A percentile compares a stretch with the other conserved stretches of the same genome.
These are phyloP conservation scores for Petunia axillaris DNA, from an alignment of 257 asterid genomes.

Conservation along the genomic window DNA sequence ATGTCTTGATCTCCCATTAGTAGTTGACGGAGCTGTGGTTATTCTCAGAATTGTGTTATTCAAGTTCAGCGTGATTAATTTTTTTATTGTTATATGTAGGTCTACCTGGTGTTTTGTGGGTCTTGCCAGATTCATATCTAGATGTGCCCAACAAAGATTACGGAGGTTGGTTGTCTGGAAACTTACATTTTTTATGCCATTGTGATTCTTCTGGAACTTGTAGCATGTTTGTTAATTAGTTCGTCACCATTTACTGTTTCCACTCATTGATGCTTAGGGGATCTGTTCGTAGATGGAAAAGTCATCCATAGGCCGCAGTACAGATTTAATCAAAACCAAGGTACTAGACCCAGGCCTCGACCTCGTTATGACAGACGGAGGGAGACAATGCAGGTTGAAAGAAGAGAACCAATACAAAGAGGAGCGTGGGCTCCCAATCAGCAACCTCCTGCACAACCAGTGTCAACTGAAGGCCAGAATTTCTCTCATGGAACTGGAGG, in stretches of 20 bases:
- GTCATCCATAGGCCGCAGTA: slow-evolving; percentile 82
- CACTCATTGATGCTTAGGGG: slow-evolving; percentile 51
- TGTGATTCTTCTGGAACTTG: neutral
- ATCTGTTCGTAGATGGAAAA: slow-evolving; percentile 73
- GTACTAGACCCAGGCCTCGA: slow-evolving; percentile 62
- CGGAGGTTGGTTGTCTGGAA: slow-evolving; percentile 60
- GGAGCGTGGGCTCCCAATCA: slow-evolving; percentile 34
- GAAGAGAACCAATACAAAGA: slow-evolving; percentile 47
- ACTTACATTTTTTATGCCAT: neutral
- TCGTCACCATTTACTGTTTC: slow-evolving; percentile 14
- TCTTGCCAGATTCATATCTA: slow-evolving; percentile 86
- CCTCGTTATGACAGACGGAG: slow-evolving; percentile 82
- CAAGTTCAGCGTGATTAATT: neutral
- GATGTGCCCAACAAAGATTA: slow-evolving; percentile 87
- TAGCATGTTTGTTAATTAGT: neutral
- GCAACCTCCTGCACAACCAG: slow-evolving; percentile 35
- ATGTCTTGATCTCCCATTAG: slow-evolving; percentile 1
- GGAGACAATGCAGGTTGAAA: slow-evolving; percentile 73
- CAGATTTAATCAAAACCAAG: slow-evolving; percentile 60
- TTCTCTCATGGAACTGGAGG: slow-evolving; percentile 26
- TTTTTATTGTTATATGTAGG: slow-evolving; percentile 18
- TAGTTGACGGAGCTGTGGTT: neutral
- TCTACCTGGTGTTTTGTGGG: slow-evolving; percentile 80
- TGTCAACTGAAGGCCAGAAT: slow-evolving; percentile 29
- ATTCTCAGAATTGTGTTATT: neutral